Evolutionary conservation across 257 asterid genomes (phyloP).

Genomic region (Nicotiana tabacum): DNA sequence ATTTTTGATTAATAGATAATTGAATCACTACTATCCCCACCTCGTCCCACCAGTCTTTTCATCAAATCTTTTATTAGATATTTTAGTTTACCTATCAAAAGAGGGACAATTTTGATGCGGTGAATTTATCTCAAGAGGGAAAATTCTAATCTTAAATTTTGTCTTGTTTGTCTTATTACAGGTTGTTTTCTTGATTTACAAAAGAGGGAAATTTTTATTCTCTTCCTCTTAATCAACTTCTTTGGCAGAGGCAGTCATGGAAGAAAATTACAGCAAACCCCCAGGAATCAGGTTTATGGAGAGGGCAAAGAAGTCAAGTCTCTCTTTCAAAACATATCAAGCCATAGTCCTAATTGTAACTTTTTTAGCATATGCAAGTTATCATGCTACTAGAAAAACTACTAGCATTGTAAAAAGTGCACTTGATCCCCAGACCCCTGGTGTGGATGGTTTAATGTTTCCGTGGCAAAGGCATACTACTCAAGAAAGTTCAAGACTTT

Average conservation of each 20-base stretch:
- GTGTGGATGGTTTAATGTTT: conserved; percentile 22
- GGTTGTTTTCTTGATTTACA: not conserved
- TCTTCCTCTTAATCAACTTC: conserved; percentile 26
- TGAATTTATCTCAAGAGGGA: not conserved
- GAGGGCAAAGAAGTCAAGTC: conserved; percentile 39
- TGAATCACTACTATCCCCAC: not conserved
- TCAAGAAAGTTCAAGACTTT: conserved; percentile 20
- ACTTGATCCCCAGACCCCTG: conserved; percentile 79
- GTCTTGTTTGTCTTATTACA: not conserved
- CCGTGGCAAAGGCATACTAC: conserved; percentile 45
- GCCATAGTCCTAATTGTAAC: conserved; percentile 70
- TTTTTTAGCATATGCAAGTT: conserved; percentile 70
- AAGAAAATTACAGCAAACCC: conserved; percentile 43
- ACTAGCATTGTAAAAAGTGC: conserved; percentile 91
- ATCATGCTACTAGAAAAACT: conserved; percentile 91
- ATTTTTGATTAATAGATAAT: too few relatives aligned
- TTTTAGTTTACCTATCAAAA: not conserved
- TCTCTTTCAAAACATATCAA: conserved; percentile 80
- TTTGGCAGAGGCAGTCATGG: conserved; percentile 23
- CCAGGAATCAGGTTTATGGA: conserved; percentile 60
- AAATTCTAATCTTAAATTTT: not conserved
- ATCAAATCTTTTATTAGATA: not conserved
- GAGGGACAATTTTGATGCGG: not conserved
- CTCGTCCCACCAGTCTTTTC: not conserved
- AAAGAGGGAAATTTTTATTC: not conserved